Conservation (phyloP, 2,329 filamentous ascomycete species). For the Fusarium zealandicum region DNA sequence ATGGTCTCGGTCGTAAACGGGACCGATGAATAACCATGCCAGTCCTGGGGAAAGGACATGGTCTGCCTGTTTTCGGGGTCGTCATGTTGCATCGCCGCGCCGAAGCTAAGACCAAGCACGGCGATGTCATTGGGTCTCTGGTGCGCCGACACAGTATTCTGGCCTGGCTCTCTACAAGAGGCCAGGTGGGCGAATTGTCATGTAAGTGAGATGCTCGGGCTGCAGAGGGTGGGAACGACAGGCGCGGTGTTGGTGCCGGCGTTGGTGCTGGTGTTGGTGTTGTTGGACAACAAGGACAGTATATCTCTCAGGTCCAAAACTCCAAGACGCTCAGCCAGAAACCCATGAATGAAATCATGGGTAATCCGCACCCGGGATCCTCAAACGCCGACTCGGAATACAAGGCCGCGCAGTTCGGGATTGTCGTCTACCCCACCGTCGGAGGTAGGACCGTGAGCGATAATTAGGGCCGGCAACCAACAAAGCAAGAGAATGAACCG, state of each 20-base stretch:
- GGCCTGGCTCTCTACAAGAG: constrained; percentile 15
- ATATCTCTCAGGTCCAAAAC: constrained; percentile 4
- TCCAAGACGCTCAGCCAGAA: constrained; percentile 12
- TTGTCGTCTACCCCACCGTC: constrained; percentile 33
- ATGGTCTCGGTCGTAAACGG: constrained; percentile 11
- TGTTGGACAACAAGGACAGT: no score
- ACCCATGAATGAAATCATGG: constrained; percentile 25
- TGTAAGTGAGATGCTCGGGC: neutral
- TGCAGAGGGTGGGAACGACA: neutral
- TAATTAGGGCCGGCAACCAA: constrained; percentile 23
- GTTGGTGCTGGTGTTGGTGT: no score
- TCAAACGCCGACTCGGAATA: constrained; percentile 29
- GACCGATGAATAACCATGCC: constrained; percentile 23
- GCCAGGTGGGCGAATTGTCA: constrained; percentile 15
- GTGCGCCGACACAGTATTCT: constrained; percentile 24
- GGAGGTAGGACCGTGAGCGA: constrained; percentile 22
- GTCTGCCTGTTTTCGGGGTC: constrained; percentile 26
- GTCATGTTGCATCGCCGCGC: constrained; percentile 40
- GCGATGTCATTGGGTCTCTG: constrained; percentile 28
- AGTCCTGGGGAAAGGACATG: constrained; percentile 20
- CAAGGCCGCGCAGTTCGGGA: constrained; percentile 31
- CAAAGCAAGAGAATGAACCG: constrained; percentile 36
- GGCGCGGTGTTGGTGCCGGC: no score
- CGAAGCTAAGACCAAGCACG: constrained; percentile 30
- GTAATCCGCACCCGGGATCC: constrained; percentile 24